Percentiles rank a stretch among this genome's conserved stretches.
Conservation (phyloP, 2,329 filamentous ascomycete genomes). For the Dothideomycetidae sp. region DNA sequence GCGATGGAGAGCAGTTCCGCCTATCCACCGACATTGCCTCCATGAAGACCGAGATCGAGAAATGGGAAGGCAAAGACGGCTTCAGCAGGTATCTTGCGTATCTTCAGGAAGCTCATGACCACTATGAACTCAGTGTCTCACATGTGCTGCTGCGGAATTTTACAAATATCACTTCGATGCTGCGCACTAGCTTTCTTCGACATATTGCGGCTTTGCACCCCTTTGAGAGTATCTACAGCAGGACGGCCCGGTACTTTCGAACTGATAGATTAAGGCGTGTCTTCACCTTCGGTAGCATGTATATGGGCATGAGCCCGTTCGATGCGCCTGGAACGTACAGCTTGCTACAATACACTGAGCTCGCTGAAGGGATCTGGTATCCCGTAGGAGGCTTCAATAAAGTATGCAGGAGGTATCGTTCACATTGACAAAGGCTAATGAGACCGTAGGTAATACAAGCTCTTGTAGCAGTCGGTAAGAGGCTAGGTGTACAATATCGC, state of each 20-base stretch:
- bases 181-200: slow-evolving; percentile 43
- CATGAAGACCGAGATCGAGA: slow-evolving; percentile 59
- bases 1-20: slow-evolving; percentile 49
- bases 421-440: not conserved
- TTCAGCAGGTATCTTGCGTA: slow-evolving; percentile 56
- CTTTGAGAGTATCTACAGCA: slow-evolving; percentile 54
- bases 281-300: slow-evolving; percentile 70
- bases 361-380: slow-evolving; percentile 66
- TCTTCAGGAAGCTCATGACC: slow-evolving; percentile 50
- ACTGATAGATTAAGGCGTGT: slow-evolving; percentile 54
- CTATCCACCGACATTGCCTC: slow-evolving; percentile 52
- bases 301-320: slow-evolving; percentile 69
- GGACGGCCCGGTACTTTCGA: slow-evolving; percentile 53
- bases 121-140: slow-evolving; percentile 53
- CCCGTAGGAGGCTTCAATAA: slow-evolving; percentile 56
- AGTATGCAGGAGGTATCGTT: slow-evolving; percentile 22
- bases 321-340: slow-evolving; percentile 63
- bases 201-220: slow-evolving; percentile 51
- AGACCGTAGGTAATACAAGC: slow-evolving; percentile 37
- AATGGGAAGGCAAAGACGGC: slow-evolving; percentile 57
- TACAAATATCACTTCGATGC: slow-evolving; percentile 42
- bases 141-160: slow-evolving; percentile 58
- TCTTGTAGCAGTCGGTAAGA: slow-evolving; percentile 47
- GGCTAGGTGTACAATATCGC: slow-evolving; percentile 48
- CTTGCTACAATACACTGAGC: slow-evolving; percentile 59